Evolutionary conservation across 83 land plant genomes (phyloP).

Genomic region (Thuja plicata): DNA sequence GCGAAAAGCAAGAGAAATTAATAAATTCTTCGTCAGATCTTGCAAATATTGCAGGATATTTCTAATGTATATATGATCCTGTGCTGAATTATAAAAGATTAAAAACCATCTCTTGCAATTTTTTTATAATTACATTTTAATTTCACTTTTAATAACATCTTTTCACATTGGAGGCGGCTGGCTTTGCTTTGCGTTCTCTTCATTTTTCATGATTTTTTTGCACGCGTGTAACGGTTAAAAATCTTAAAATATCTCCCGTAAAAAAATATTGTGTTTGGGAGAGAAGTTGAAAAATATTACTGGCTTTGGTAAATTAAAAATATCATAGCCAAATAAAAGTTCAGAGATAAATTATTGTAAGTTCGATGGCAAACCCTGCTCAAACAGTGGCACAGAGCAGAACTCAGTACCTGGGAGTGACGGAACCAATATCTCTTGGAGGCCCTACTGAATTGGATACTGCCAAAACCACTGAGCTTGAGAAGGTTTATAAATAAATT

Average conservation of each 20-base stretch:
- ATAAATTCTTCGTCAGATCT: background rate
- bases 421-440: slow-evolving; percentile 62
- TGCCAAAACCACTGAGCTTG: slow-evolving; percentile 48
- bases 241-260: background rate
- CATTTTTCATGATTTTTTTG: background rate
- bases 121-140: background rate
- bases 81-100: background rate
- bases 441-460: slow-evolving; percentile 56
- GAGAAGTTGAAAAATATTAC: background rate
- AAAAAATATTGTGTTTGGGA: background rate
- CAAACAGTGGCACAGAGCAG: slow-evolving; percentile 19
- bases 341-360: background rate
- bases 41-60: slow-evolving; percentile 1
- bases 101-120: background rate
- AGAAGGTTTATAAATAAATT: slow-evolving; percentile 43
- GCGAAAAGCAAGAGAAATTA: background rate
- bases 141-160: slow-evolving; percentile 6
- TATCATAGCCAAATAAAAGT: background rate
- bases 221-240: background rate
- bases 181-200: background rate
- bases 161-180: background rate
- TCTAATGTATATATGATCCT: slow-evolving; percentile 5
- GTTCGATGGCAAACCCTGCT: slow-evolving; percentile 27
- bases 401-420: slow-evolving; percentile 45
- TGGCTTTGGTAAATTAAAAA: background rate